Evolutionary conservation across 768 basidiomycete genomes (phyloP).

Genomic region (Bullera alba): DNA sequence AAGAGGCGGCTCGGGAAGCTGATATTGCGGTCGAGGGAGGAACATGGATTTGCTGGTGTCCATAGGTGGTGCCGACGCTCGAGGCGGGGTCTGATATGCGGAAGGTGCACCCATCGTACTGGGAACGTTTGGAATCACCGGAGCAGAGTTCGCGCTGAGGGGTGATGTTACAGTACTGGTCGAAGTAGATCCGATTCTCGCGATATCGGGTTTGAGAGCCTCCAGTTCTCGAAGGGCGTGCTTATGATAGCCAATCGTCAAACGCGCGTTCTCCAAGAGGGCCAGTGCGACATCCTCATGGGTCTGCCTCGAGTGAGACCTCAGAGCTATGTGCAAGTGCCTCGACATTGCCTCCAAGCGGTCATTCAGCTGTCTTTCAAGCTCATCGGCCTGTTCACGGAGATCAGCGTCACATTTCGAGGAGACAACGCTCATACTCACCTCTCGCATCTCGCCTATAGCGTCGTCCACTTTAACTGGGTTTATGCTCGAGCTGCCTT

Average conservation of each 20-base stretch:
- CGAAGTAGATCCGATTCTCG: conserved; percentile 29
- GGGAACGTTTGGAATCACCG: not conserved
- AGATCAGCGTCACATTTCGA: not conserved
- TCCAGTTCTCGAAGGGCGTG: conserved; percentile 83
- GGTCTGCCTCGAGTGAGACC: conserved; percentile 74
- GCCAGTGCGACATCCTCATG: conserved; percentile 87
- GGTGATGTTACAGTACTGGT: not conserved
- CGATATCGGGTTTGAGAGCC: conserved; percentile 67
- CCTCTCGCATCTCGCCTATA: conserved; percentile 43
- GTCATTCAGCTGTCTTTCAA: conserved; percentile 73
- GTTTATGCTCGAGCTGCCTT: conserved; percentile 54
- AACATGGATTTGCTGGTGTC: conserved; percentile 33
- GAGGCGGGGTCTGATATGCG: not conserved
- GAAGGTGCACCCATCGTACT: not conserved
- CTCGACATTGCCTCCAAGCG: conserved; percentile 91
- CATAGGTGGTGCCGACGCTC: conserved; percentile 1
- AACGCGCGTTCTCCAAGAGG: conserved; percentile 84
- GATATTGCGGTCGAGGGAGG: conserved; percentile 16
- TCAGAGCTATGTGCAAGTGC: conserved; percentile 79
- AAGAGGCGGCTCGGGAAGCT: not conserved
- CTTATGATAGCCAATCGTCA: conserved; percentile 83
- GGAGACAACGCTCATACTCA: conserved; percentile 9
- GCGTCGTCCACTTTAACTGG: conserved; percentile 54
- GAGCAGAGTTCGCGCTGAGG: not conserved
- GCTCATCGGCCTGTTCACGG: conserved; percentile 67